A percentile compares a stretch with the other conserved stretches of the same genome.
These are phyloP conservation scores for Kluyveromyces aestuarii DNA, from an alignment of 805 yeast genomes.

Conservation along the genomic window DNA sequence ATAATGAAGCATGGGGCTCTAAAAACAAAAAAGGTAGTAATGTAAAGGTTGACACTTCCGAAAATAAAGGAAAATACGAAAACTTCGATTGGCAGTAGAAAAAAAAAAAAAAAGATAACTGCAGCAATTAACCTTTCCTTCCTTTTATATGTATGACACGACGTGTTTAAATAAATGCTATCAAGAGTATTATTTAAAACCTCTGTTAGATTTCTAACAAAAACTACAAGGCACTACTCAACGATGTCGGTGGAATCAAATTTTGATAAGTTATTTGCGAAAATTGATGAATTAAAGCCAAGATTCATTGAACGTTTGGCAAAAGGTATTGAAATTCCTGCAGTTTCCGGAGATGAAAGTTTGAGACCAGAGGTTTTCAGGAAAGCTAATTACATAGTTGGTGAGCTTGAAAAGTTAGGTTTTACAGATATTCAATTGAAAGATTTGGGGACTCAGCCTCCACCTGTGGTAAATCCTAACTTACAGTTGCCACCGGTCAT, in stretches of 20 bases:
- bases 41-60: neutral
- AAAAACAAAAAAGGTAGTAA: too few relatives aligned
- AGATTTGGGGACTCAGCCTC: conserved; percentile 84
- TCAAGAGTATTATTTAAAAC: neutral
- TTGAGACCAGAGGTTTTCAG: conserved; percentile 82
- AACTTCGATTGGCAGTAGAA: neutral
- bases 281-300: conserved; percentile 69
- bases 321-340: conserved; percentile 87
- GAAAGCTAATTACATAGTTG: conserved; percentile 76
- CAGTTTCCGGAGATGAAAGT: conserved; percentile 86
- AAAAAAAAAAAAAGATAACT: too few relatives aligned
- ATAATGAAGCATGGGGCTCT: neutral
- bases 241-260: conserved; percentile 8
- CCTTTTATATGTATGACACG: neutral
- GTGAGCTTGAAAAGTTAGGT: conserved; percentile 62
- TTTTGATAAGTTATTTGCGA: conserved; percentile 31
- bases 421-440: conserved; percentile 75
- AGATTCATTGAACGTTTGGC: conserved; percentile 61
- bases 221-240: neutral
- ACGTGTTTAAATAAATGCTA: neutral
- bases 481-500: conserved; percentile 89
- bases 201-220: neutral
- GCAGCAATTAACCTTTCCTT: neutral
- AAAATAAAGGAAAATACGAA: neutral
- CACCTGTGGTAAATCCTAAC: conserved; percentile 62